A percentile compares a stretch with the other conserved stretches of the same genome.
Evolutionary conservation across 106 monocot genomes (phyloP).

Genomic region (Dioscorea alata): DNA sequence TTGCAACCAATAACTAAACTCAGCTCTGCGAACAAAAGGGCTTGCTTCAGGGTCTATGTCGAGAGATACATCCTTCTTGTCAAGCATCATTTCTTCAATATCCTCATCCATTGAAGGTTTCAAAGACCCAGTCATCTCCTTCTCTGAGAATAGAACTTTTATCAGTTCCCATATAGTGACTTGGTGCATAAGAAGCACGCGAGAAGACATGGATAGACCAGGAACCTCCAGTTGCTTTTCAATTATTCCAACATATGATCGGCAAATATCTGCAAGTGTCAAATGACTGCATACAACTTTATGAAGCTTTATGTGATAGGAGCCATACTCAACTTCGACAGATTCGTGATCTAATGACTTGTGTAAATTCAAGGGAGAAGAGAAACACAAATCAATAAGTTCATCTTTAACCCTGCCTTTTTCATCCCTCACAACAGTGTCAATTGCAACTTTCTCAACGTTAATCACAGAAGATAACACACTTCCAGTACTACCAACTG

Average conservation of each 20-base stretch:
- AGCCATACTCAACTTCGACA: constrained; percentile 27
- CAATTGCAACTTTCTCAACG: constrained; percentile 70
- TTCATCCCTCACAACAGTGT: constrained; percentile 64
- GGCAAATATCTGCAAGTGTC: constrained; percentile 60
- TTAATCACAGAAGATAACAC: constrained; percentile 75
- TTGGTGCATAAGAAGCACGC: constrained; percentile 76
- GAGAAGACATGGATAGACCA: constrained; percentile 58
- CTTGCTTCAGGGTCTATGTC: constrained; percentile 67
- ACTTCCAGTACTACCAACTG: constrained; percentile 34
- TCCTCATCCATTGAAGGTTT: constrained; percentile 26
- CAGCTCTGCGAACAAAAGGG: constrained; percentile 73
- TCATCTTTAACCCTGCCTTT: constrained; percentile 64
- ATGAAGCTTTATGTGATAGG: constrained; percentile 50
- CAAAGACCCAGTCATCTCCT: constrained; percentile 25
- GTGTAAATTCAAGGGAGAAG: constrained; percentile 63
- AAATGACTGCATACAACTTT: constrained; percentile 55
- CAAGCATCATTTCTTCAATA: constrained; percentile 68
- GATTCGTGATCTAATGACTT: constrained; percentile 65
- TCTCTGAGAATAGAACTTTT: constrained; percentile 79
- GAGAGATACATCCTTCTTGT: constrained; percentile 47
- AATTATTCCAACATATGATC: constrained; percentile 63
- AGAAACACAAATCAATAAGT: constrained; percentile 71
- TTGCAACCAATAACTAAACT: constrained; percentile 92
- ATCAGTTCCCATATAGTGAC: constrained; percentile 90
- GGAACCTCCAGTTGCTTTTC: constrained; percentile 73